Conservation (phyloP, 139 green algal species). For the Marvania coccoides region DNA sequence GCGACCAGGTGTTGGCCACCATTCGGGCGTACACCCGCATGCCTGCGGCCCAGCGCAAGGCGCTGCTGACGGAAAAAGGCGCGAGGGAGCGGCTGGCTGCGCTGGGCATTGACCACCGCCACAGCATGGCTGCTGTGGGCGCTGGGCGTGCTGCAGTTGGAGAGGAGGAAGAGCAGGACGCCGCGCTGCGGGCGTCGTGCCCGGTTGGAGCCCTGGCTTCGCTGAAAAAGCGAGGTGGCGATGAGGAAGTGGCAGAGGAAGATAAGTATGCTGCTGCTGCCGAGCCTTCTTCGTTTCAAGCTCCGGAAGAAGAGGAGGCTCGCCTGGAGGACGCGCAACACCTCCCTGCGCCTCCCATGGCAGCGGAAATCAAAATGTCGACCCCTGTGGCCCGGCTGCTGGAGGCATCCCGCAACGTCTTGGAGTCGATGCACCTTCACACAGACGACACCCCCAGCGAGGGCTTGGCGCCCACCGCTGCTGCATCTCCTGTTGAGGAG, state of each 20-base stretch:
- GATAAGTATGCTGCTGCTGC: neutral
- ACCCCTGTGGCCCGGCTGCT: neutral
- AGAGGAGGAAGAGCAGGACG: neutral
- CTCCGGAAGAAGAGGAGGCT: neutral
- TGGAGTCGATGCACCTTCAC: too few relatives aligned
- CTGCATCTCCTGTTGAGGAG: too few relatives aligned
- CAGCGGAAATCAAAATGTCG: neutral
- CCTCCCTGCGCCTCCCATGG: too few relatives aligned
- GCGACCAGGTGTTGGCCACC: neutral
- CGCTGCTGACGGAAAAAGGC: slow-evolving; percentile 13
- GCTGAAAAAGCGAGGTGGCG: too few relatives aligned
- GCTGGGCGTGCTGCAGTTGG: neutral
- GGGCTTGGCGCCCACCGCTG: too few relatives aligned
- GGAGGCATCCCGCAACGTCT: neutral
- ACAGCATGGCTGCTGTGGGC: neutral
- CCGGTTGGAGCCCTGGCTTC: too few relatives aligned
- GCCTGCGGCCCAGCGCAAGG: neutral
- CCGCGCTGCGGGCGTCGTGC: too few relatives aligned
- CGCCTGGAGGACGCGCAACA: neutral
- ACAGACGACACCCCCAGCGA: too few relatives aligned
- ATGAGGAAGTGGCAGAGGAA: too few relatives aligned
- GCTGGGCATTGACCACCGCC: neutral
- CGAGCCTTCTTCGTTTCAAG: neutral
- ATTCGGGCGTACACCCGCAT: neutral
- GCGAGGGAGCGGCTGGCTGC: neutral